These are phyloP conservation scores for Sugiyamaella chiloensis DNA, from an alignment of 805 yeast genomes.

Conservation along the genomic window DNA sequence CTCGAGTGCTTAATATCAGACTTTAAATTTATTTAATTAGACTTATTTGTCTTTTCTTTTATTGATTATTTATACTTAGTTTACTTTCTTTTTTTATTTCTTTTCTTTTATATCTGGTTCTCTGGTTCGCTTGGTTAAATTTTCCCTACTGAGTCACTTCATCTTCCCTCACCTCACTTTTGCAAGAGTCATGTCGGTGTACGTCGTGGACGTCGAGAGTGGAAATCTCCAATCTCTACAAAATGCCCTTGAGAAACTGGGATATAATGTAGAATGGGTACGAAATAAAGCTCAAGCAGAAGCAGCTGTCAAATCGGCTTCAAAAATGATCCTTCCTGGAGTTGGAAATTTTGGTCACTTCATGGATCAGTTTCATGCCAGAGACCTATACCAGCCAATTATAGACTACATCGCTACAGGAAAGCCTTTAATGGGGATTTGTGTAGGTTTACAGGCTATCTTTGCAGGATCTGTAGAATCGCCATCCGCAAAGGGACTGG, in stretches of 20 bases:
- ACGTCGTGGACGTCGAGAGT: constrained; percentile 88
- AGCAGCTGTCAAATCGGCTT: constrained; percentile 24
- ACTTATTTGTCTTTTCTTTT: too few species aligned
- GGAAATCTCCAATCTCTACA: constrained; percentile 88
- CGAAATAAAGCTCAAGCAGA: constrained; percentile 49
- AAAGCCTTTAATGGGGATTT: constrained; percentile 89
- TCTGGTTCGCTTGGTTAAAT: too few species aligned
- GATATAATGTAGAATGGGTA: constrained; percentile 63
- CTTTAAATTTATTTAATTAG: too few species aligned
- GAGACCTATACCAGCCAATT: constrained; percentile 66
- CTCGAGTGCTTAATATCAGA: not conserved
- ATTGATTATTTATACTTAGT: too few species aligned
- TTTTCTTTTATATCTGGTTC: not conserved
- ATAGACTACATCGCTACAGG: constrained; percentile 68
- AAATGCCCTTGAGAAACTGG: constrained; percentile 79
- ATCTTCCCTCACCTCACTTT: too few species aligned
- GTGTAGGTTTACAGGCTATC: constrained; percentile 92
- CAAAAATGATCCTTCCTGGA: constrained; percentile 79
- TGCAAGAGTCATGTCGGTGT: too few species aligned
- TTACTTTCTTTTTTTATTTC: not conserved
- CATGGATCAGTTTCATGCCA: constrained; percentile 60
- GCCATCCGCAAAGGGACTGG: constrained; percentile 59
- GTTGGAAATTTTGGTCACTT: constrained; percentile 98
- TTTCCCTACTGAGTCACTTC: too few species aligned
- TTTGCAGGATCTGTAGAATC: constrained; percentile 75